phyloP scores from a whole-genome alignment of 23 red algal genomes.

The Gracilaria domingensis region DNA sequence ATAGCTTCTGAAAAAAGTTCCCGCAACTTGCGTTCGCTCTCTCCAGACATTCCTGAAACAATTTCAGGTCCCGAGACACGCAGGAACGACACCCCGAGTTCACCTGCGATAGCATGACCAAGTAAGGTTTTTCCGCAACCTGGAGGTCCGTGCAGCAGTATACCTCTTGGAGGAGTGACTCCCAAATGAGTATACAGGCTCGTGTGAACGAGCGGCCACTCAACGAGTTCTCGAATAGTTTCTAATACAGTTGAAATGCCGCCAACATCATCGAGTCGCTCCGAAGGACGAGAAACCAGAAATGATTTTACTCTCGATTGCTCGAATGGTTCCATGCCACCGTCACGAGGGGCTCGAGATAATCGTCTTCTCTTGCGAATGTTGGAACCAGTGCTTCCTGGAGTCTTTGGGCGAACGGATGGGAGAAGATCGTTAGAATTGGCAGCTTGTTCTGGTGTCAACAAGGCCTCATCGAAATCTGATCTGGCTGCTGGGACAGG shows the following conservation, averaged over 20 bases:
- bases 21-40: slow-evolving; percentile 82
- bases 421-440: slow-evolving; percentile 76
- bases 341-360: neutral
- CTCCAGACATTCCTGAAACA: slow-evolving; percentile 90
- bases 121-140: slow-evolving; percentile 97
- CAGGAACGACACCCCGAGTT: slow-evolving; percentile 90
- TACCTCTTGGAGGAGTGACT: slow-evolving; percentile 85
- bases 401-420: slow-evolving; percentile 45
- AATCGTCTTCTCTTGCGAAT: slow-evolving; percentile 34
- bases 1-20: slow-evolving; percentile 79
- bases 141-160: slow-evolving; percentile 95
- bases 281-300: slow-evolving; percentile 49
- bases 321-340: neutral
- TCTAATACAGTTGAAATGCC: slow-evolving; percentile 58
- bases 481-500: slow-evolving; percentile 1
- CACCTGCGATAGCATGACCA: slow-evolving; percentile 90
- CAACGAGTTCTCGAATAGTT: slow-evolving; percentile 82
- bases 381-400: neutral
- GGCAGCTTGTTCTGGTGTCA: neutral
- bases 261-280: slow-evolving; percentile 77
- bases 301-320: slow-evolving; percentile 23
- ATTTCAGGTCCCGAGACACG: slow-evolving; percentile 85
- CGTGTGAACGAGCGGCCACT: slow-evolving; percentile 79
- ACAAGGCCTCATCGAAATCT: neutral
- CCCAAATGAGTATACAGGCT: slow-evolving; percentile 87